Conservation (phyloP, 2,329 filamentous ascomycete species). For the Kalaharituber pfeilii region DNA sequence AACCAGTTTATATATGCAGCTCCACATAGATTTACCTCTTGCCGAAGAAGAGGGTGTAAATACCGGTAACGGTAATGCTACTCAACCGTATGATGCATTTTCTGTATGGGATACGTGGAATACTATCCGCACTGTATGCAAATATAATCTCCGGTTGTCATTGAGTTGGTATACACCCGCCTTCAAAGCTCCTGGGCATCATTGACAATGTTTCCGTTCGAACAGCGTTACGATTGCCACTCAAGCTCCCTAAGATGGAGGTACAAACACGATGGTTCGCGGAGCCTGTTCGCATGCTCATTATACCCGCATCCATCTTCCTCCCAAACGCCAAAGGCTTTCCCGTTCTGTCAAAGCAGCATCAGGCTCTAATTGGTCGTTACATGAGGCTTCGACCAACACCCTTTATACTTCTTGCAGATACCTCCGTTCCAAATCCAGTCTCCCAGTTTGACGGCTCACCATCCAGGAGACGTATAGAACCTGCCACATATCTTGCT, state of each 20-base stretch:
- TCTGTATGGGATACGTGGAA: constrained; percentile 91
- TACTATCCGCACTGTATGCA: constrained; percentile 64
- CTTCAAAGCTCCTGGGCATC: background rate
- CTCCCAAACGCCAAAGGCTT: constrained; percentile 43
- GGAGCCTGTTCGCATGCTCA: constrained; percentile 47
- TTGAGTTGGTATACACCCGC: constrained; percentile 48
- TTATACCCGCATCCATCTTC: constrained; percentile 38
- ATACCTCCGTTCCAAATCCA: constrained; percentile 31
- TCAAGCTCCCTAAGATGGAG: constrained; percentile 37
- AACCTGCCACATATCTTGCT: constrained; percentile 49
- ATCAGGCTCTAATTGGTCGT: constrained; percentile 42
- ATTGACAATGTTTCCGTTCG: constrained; percentile 14
- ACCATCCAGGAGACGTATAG: constrained; percentile 50
- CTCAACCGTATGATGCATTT: constrained; percentile 40
- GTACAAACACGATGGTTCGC: constrained; percentile 52
- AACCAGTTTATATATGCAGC: constrained; percentile 56
- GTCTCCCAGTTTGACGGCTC: constrained; percentile 21
- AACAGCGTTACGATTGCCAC: background rate
- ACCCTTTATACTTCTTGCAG: constrained; percentile 47
- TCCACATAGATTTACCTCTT: constrained; percentile 70
- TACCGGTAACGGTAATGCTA: constrained; percentile 21
- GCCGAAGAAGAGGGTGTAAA: constrained; percentile 37
- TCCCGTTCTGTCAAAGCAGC: constrained; percentile 42
- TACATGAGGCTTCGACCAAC: constrained; percentile 48
- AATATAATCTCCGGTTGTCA: constrained; percentile 62